A percentile compares a stretch with the other conserved stretches of the same genome.
These are phyloP conservation scores for Carex kokanica DNA, from an alignment of 176 grass and related monocot genomes.

Conservation along the genomic window DNA sequence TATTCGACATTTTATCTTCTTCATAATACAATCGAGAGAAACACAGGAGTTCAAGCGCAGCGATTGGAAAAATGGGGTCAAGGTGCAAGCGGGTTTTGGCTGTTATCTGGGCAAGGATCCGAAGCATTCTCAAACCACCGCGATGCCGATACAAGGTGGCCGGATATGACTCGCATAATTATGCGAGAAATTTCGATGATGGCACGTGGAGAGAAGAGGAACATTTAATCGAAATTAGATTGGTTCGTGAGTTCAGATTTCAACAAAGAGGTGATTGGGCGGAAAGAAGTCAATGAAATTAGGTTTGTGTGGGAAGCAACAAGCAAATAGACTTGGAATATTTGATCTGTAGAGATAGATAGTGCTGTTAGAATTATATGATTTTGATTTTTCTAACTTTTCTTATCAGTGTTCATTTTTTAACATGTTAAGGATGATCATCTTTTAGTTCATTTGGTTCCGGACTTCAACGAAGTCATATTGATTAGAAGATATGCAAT, in stretches of 20 bases:
- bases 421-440: background rate
- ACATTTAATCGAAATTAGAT: background rate
- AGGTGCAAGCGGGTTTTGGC: slow-evolving; percentile 11
- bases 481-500: background rate
- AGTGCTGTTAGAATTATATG: background rate
- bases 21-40: background rate
- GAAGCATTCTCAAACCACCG: background rate
- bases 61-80: background rate
- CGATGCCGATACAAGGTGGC: background rate
- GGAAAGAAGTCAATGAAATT: background rate
- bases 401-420: background rate
- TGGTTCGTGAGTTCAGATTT: background rate
- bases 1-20: background rate
- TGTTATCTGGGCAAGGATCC: background rate
- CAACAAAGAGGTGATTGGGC: background rate
- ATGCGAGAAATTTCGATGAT: slow-evolving; percentile 1
- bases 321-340: background rate
- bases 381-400: background rate
- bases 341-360: background rate
- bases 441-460: background rate
- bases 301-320: background rate
- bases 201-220: slow-evolving; percentile 9
- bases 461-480: background rate
- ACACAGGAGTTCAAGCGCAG: background rate
- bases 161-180: background rate